These are phyloP conservation scores for Leccinellum albellum DNA, from an alignment of 768 basidiomycete genomes.

Conservation along the genomic window DNA sequence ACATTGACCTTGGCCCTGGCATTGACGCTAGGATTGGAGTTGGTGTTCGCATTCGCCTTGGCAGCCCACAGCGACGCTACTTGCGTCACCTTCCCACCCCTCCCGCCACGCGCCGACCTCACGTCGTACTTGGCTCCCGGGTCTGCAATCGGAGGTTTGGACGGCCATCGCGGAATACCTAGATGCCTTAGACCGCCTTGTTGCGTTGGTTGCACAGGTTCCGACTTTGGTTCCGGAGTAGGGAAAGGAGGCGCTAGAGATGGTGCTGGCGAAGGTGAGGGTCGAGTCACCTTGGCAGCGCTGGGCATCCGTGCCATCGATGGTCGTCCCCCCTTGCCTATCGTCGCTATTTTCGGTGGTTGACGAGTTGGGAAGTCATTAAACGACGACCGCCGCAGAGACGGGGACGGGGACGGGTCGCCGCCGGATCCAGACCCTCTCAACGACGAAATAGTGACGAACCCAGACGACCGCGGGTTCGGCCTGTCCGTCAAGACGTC, in stretches of 20 bases:
- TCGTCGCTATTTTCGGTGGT: background rate
- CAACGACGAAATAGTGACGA: conserved; percentile 60
- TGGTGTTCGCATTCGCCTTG: conserved; percentile 20
- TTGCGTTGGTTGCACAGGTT: background rate
- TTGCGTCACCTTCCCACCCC: conserved; percentile 69
- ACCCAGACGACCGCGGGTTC: conserved; percentile 75
- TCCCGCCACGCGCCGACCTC: conserved; percentile 72
- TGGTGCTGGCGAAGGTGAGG: background rate
- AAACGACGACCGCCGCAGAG: conserved; percentile 19
- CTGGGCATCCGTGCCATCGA: conserved; percentile 14
- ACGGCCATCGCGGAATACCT: conserved; percentile 29
- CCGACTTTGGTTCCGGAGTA: conserved; percentile 12
- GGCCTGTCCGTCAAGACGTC: conserved; percentile 31
- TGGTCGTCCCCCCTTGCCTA: background rate
- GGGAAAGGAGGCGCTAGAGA: background rate
- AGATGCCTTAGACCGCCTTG: conserved; percentile 17
- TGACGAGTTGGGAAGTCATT: conserved; percentile 16
- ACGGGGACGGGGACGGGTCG: conserved; percentile 8
- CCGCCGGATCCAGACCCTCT: conserved; percentile 24
- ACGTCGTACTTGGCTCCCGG: conserved; percentile 66
- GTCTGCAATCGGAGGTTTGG: conserved; percentile 33
- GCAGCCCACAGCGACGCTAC: conserved; percentile 74
- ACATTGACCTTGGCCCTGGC: background rate
- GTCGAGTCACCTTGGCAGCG: conserved; percentile 5
- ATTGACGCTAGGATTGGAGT: background rate